Evolutionary conservation across 2,329 filamentous ascomycete genomes (phyloP), one percentile per base, ranked within the genome.

Genomic region (Venturiaceae sp.): DNA sequence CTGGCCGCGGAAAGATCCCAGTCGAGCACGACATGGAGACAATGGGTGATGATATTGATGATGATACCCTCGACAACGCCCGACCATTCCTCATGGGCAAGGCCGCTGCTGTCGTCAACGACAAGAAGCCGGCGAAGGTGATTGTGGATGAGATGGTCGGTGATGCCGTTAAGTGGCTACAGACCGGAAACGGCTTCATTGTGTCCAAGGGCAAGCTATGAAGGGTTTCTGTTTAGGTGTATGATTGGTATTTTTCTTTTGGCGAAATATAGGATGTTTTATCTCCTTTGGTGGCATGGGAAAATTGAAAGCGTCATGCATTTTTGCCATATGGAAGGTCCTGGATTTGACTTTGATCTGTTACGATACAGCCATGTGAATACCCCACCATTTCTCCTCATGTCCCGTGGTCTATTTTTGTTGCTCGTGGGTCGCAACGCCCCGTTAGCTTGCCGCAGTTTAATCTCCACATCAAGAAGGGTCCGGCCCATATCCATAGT

Each of bases 21-120:
- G 95, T 95, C 63, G 94, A 97, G 80, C 82, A 90, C 67, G 94
- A 99, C 70, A 83, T 99, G 34, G 94, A 99, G 79, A 88, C 87
- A 74, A 75, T 95, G 68, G 80, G 81, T 23, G 77, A 80, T 59
- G 77, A 80, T 60, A 65, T 80, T 47, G 83, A 89, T 60, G 92
- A 96, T 61, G 90, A 97, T 41, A 83, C 87, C 34, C 85, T 99
- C 77, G 94, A 97, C 72, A 90, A 94, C 70, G 92, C 90, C 68
- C 83, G 90, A 60, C 92, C 92, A 14, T 95, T 84, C 80, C 76
- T 96, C 66, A 99, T 99, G 94, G 94, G 94, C 73, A 95, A 97
- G 82, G 92, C 89, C 61, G 88, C 94, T 37, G 92, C 94, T 30
- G 90, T 96, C 33, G 88, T 94, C 59, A 94, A 92, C 69, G 91